Percentiles rank a stretch among this genome's conserved stretches.
phyloP scores from a whole-genome alignment of 1,284 basidiomycete genomes.

The Microbotryum silenes-acaulis region DNA sequence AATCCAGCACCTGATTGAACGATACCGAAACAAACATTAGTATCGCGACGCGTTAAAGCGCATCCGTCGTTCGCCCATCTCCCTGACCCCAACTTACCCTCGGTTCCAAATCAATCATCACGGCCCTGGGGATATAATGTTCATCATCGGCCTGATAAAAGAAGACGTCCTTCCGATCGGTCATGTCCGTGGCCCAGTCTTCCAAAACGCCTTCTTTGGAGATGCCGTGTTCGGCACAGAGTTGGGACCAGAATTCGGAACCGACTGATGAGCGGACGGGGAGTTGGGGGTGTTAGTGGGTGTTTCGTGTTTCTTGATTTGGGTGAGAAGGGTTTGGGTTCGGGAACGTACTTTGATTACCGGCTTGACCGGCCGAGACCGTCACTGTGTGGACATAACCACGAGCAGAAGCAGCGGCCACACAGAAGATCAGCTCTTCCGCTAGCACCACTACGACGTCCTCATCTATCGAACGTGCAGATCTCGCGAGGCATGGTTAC shows the following conservation, averaged over 20 bases:
- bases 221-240: slow-evolving; percentile 94
- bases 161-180: slow-evolving; percentile 95
- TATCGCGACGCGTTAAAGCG: background rate
- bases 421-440: background rate
- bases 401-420: background rate
- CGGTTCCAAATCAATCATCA: slow-evolving; percentile 95
- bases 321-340: too few species aligned
- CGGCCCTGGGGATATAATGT: slow-evolving; percentile 95
- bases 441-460: background rate
- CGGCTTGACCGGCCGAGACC: slow-evolving; percentile 86
- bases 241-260: slow-evolving; percentile 87
- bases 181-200: slow-evolving; percentile 76
- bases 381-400: slow-evolving; percentile 46
- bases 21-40: background rate
- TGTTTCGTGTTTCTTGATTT: too few species aligned
- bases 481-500: slow-evolving; percentile 28
- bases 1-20: slow-evolving; percentile 75
- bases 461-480: slow-evolving; percentile 1
- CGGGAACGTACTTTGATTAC: slow-evolving; percentile 71
- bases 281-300: background rate
- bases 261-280: slow-evolving; percentile 54
- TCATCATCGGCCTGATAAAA: slow-evolving; percentile 99
- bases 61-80: too few species aligned
- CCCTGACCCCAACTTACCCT: slow-evolving; percentile 52
- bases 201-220: slow-evolving; percentile 85